Evolutionary conservation across 2,329 filamentous ascomycete genomes (phyloP).

Genomic region (Venturia asperata): DNA sequence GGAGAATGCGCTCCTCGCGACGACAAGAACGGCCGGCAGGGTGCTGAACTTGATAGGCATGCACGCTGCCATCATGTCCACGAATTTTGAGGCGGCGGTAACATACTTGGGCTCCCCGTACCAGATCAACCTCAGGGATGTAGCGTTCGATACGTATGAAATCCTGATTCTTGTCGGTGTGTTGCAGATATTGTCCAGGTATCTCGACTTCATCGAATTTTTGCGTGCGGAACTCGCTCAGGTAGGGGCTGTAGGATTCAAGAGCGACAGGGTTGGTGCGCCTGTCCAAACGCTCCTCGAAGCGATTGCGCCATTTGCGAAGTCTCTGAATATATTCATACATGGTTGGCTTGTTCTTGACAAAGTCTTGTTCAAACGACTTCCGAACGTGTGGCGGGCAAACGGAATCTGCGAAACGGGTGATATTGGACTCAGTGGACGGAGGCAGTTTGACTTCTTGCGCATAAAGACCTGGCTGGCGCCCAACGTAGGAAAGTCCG

Average conservation of each 20-base stretch:
- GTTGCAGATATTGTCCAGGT: conserved; percentile 91
- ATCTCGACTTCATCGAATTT: conserved; percentile 99
- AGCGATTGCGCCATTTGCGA: conserved; percentile 91
- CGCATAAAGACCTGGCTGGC: conserved; percentile 78
- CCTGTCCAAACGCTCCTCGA: conserved; percentile 93
- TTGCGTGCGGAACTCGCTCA: conserved; percentile 94
- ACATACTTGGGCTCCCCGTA: conserved; percentile 83
- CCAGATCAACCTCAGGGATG: conserved; percentile 86
- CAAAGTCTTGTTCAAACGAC: conserved; percentile 96
- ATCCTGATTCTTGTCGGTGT: conserved; percentile 98
- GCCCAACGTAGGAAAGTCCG: conserved; percentile 82
- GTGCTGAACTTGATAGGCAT: conserved; percentile 93
- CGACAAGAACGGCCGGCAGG: conserved; percentile 87
- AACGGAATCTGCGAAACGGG: conserved; percentile 91
- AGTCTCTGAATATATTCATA: conserved; percentile 97
- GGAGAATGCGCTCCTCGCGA: conserved; percentile 87
- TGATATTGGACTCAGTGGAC: conserved; percentile 93
- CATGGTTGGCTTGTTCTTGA: conserved; percentile 92
- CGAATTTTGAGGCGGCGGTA: conserved; percentile 92
- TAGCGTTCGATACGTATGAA: conserved; percentile 97
- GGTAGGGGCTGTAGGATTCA: conserved; percentile 78
- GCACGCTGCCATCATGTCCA: conserved; percentile 94
- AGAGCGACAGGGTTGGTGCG: conserved; percentile 65
- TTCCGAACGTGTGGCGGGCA: conserved; percentile 90
- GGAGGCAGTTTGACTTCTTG: conserved; percentile 83